A percentile compares a stretch with the other conserved stretches of the same genome.
Conservation (phyloP, 2,329 filamentous ascomycete species). For the Helminthosporium solani region DNA sequence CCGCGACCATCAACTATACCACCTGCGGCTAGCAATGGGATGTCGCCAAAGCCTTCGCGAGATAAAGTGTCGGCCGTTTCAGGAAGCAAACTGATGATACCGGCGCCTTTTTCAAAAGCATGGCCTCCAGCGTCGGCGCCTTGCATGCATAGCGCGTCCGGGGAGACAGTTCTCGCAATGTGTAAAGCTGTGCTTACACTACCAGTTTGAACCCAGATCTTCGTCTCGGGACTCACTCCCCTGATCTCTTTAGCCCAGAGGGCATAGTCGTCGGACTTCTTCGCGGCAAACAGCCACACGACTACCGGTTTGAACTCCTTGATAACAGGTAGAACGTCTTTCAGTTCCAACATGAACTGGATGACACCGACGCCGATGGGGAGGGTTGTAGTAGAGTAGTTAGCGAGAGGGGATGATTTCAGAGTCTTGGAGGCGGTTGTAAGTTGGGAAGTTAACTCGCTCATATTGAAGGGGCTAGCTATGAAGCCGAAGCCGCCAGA, state of each 20-base stretch:
- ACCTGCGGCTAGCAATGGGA: slow-evolving; percentile 56
- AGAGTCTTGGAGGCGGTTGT: slow-evolving; percentile 17
- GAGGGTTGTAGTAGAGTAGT: slow-evolving; percentile 27
- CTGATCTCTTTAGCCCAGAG: slow-evolving; percentile 39
- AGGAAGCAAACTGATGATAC: slow-evolving; percentile 59
- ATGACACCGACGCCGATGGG: slow-evolving; percentile 64
- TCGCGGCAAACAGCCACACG: slow-evolving; percentile 67
- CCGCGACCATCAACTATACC: slow-evolving; percentile 62
- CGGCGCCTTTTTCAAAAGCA: slow-evolving; percentile 57
- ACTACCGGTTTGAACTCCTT: slow-evolving; percentile 57
- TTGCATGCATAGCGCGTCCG: slow-evolving; percentile 64
- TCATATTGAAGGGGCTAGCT: slow-evolving; percentile 40
- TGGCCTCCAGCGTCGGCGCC: slow-evolving; percentile 66
- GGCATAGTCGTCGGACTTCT: slow-evolving; percentile 42
- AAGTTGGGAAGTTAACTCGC: slow-evolving; percentile 34
- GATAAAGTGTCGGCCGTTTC: slow-evolving; percentile 56
- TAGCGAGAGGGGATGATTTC: slow-evolving; percentile 5
- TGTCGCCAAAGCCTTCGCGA: slow-evolving; percentile 22
- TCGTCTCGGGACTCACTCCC: slow-evolving; percentile 36
- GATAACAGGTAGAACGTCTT: slow-evolving; percentile 54
- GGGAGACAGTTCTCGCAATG: slow-evolving; percentile 49
- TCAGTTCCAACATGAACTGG: slow-evolving; percentile 49
- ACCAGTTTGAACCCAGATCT: slow-evolving; percentile 63
- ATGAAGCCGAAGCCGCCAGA: slow-evolving; percentile 51
- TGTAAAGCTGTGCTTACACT: slow-evolving; percentile 58